Conservation (phyloP, 1,139 yeast species). For the Lodderomyces parapsilosis region DNA sequence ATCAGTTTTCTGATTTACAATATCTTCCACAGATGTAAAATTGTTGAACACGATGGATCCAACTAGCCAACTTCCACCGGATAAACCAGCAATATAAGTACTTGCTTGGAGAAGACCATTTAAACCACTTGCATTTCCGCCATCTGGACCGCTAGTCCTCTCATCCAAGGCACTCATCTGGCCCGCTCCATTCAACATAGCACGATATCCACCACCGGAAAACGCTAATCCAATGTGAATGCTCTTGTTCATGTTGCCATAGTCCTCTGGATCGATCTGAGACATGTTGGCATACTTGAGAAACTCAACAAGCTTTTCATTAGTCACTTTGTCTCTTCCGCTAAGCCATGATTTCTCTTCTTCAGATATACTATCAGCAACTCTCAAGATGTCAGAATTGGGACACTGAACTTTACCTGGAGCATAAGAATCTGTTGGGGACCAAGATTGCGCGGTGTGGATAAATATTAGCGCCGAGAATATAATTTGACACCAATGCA, state of each 20-base stretch:
- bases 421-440: conserved; percentile 66
- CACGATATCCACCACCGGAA: conserved; percentile 49
- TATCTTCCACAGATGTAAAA: conserved; percentile 69
- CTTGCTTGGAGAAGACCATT: conserved; percentile 78
- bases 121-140: conserved; percentile 44
- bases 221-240: conserved; percentile 43
- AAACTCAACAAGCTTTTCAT: conserved; percentile 56
- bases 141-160: conserved; percentile 19
- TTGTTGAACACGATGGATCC: conserved; percentile 80
- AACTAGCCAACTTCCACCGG: conserved; percentile 88
- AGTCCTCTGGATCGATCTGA: conserved; percentile 59
- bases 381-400: conserved; percentile 20
- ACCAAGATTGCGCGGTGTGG: conserved; percentile 28
- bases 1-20: conserved; percentile 40
- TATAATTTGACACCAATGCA: not conserved
- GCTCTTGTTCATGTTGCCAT: conserved; percentile 39
- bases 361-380: conserved; percentile 31
- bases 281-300: conserved; percentile 58
- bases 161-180: conserved; percentile 38
- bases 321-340: conserved; percentile 54
- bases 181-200: conserved; percentile 48
- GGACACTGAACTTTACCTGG: conserved; percentile 69
- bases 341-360: conserved; percentile 46
- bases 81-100: conserved; percentile 74
- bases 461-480: not conserved